These are phyloP conservation scores for Fomitopsis serialis DNA, from an alignment of 768 basidiomycete genomes.

Conservation along the genomic window DNA sequence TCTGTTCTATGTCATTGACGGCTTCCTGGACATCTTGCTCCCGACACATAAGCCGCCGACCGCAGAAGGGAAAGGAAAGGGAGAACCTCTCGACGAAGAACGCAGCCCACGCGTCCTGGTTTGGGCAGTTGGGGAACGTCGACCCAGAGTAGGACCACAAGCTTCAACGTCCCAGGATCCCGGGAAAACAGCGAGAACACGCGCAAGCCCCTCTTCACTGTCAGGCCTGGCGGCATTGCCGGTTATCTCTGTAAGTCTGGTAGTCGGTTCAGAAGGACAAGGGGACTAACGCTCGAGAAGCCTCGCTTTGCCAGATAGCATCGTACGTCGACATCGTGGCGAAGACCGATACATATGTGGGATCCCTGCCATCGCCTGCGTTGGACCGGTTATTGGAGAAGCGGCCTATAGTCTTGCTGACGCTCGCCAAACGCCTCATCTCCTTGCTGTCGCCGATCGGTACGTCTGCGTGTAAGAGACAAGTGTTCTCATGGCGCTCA, in stretches of 20 bases:
- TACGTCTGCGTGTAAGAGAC: constrained; percentile 27
- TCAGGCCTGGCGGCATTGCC: constrained; percentile 96
- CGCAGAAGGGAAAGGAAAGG: constrained; percentile 4
- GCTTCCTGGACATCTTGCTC: constrained; percentile 87
- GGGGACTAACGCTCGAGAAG: constrained; percentile 29
- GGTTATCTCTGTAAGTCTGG: constrained; percentile 75
- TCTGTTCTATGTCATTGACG: constrained; percentile 93
- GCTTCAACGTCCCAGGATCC: neutral
- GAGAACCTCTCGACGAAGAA: neutral
- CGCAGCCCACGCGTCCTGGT: neutral
- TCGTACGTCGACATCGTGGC: constrained; percentile 97
- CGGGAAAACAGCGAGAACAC: constrained; percentile 24
- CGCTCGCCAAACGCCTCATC: constrained; percentile 92
- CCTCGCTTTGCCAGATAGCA: constrained; percentile 84
- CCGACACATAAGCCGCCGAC: constrained; percentile 34
- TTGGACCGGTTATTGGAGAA: constrained; percentile 89
- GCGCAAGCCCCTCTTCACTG: constrained; percentile 82
- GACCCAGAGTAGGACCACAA: neutral
- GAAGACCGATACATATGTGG: constrained; percentile 98
- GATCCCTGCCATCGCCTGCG: constrained; percentile 84
- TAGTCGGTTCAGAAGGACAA: neutral
- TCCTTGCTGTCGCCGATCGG: constrained; percentile 91
- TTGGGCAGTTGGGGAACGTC: neutral
- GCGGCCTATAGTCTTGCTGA: constrained; percentile 91
- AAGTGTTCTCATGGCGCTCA: neutral